These are phyloP conservation scores for Hydnomerulius pinastri DNA, from an alignment of 768 basidiomycete species.

Conservation along the genomic window DNA sequence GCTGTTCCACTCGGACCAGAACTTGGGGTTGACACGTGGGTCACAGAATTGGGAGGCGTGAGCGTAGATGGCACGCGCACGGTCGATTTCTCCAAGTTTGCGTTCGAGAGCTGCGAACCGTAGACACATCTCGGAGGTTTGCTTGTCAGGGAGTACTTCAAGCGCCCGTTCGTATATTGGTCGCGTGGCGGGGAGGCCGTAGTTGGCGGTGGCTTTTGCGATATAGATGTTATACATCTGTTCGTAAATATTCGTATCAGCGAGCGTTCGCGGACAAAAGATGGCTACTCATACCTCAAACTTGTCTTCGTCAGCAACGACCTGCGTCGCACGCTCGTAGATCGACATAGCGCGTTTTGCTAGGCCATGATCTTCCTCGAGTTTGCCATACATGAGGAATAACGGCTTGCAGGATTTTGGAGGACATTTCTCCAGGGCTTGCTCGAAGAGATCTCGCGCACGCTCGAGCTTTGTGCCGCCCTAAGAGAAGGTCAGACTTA, in stretches of 20 bases:
- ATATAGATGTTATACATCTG: conserved; percentile 98
- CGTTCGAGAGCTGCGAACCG: conserved; percentile 95
- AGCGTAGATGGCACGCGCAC: conserved; percentile 94
- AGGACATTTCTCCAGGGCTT: conserved; percentile 95
- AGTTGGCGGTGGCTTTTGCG: conserved; percentile 94
- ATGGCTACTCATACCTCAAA: conserved; percentile 69
- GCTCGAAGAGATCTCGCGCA: conserved; percentile 96
- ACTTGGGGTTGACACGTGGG: conserved; percentile 85
- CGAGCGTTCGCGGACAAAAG: not conserved
- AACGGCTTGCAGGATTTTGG: conserved; percentile 92
- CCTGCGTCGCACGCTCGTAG: conserved; percentile 88
- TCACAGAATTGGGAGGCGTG: conserved; percentile 99
- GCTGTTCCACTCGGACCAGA: conserved; percentile 96
- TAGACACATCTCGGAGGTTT: conserved; percentile 97
- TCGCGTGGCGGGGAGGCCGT: conserved; percentile 92
- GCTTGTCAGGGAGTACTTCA: conserved; percentile 88
- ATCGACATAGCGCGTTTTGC: conserved; percentile 96
- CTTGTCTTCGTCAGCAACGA: conserved; percentile 87
- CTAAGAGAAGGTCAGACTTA: conserved; percentile 38
- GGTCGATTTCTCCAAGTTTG: conserved; percentile 98
- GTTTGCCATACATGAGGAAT: conserved; percentile 93
- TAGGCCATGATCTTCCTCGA: conserved; percentile 94
- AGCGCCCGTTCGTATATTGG: conserved; percentile 96
- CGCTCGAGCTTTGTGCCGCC: conserved; percentile 94
- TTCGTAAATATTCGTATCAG: conserved; percentile 9